Conservation (phyloP, 2,329 filamentous ascomycete genomes). For the Calycina herbarum region DNA sequence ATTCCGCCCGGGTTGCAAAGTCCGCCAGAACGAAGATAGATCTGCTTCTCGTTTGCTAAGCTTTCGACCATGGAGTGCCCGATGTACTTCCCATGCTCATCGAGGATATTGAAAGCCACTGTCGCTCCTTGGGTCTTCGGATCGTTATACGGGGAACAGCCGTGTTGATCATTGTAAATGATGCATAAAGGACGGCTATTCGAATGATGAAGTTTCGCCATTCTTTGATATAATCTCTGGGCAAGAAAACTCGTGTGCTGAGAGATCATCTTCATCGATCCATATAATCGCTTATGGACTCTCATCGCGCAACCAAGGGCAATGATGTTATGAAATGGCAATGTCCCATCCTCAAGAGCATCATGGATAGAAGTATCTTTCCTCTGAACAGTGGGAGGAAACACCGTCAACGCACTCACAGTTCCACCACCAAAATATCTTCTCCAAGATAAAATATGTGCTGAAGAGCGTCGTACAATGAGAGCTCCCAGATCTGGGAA, state of each 20-base stretch:
- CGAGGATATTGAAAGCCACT: slow-evolving; percentile 78
- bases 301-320: slow-evolving; percentile 74
- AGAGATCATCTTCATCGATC: slow-evolving; percentile 66
- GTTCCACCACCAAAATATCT: slow-evolving; percentile 92
- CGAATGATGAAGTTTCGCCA: slow-evolving; percentile 62
- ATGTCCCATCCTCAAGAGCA: slow-evolving; percentile 82
- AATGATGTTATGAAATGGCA: slow-evolving; percentile 86
- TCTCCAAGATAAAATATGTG: slow-evolving; percentile 61
- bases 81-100: slow-evolving; percentile 69
- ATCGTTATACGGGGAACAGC: slow-evolving; percentile 30
- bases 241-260: slow-evolving; percentile 69
- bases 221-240: slow-evolving; percentile 54
- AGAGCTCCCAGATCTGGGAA: slow-evolving; percentile 88
- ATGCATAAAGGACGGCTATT: slow-evolving; percentile 49
- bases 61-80: slow-evolving; percentile 84
- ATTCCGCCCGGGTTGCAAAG: slow-evolving; percentile 91
- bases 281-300: slow-evolving; percentile 68
- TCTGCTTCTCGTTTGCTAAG: slow-evolving; percentile 72
- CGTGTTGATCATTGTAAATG: slow-evolving; percentile 38
- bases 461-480: slow-evolving; percentile 72
- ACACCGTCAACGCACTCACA: slow-evolving; percentile 79
- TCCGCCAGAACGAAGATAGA: slow-evolving; percentile 84
- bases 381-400: slow-evolving; percentile 78
- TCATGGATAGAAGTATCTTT: slow-evolving; percentile 75
- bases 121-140: slow-evolving; percentile 61